Base-by-base conservation (phyloP, 2,329 filamentous ascomycete species). In the Ambrosiella beaveri region DNA sequence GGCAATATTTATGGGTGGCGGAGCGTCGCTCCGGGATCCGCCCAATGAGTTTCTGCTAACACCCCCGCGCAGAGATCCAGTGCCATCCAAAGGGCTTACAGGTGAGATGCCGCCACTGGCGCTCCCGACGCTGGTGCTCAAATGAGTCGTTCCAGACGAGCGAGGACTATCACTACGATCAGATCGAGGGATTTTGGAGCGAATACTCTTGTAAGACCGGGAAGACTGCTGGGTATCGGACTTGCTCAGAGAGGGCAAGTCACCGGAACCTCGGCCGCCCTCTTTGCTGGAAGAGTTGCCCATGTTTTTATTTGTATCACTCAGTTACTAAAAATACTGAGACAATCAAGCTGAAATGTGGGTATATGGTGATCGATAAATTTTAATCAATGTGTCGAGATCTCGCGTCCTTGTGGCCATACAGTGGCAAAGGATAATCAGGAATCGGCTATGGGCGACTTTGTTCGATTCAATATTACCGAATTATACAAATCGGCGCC, bases 151-250 rank as follows among this genome's bases (percentile, higher is more conserved):
- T n/a, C 44, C 51, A 11, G 90, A 95, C 63, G 77, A 82, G 63
- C 88, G 79, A 19, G 90, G 89, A 68, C 90, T 95, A 66, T 95
- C 90, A 51, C 75, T 80, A 66, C 81, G 86, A 62, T 75, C 75
- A 63, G 70, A 75, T 40, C 85, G 86, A 1, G 86, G 88, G 61
- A 95, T 96, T 72, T 96, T 96, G 62, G 88, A 94, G 61, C 88
- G 80, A 64, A 97, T 79, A 44, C 82, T 85, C 64, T 87, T 82
- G 69, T 96, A 83, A 3, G 90, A 96, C 63, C 89, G 85, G 38
- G 85, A 81, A 6, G 89, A 96, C 63, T 95, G 90, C 69, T 90
- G 91, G 36, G 91, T 97, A 68, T 97, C 91, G 59, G 89, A 88
- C 68, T 86, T 85, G 72, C 84, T 86, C 68, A 97, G 91, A 36